These are phyloP conservation scores for Fusarium sp. DNA, from an alignment of 2,329 filamentous ascomycete species.

Conservation along the genomic window DNA sequence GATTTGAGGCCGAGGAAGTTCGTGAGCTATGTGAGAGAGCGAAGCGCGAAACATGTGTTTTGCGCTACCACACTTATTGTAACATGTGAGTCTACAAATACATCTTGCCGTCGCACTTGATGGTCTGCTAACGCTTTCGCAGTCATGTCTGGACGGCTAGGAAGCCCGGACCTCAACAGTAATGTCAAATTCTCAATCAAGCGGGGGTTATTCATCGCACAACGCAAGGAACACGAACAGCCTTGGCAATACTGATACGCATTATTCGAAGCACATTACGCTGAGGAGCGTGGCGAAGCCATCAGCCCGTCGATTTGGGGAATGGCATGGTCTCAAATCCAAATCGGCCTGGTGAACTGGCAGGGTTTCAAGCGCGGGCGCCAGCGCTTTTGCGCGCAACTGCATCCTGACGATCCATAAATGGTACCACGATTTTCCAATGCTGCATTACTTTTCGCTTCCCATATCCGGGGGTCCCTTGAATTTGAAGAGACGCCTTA, in stretches of 20 bases:
- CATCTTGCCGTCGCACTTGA: not conserved
- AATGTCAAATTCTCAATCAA: constrained; percentile 4
- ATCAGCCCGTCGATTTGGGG: not conserved
- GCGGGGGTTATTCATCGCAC: not conserved
- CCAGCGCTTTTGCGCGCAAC: constrained; percentile 4
- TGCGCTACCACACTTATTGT: constrained; percentile 76
- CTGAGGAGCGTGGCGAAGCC: not conserved
- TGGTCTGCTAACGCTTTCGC: not conserved
- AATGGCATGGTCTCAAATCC: not conserved
- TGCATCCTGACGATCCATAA: constrained; percentile 18
- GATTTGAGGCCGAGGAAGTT: constrained; percentile 66
- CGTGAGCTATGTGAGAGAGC: constrained; percentile 68
- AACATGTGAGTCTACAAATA: constrained; percentile 69
- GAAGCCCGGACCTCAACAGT: constrained; percentile 37
- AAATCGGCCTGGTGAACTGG: not conserved
- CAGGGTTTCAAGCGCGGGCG: constrained; percentile 3
- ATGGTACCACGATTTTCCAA: constrained; percentile 28
- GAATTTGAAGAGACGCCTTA: constrained; percentile 28
- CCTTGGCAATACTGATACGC: not conserved
- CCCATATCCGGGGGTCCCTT: constrained; percentile 11
- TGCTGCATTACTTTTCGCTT: constrained; percentile 20
- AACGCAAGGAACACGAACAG: not conserved
- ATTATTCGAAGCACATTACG: not conserved
- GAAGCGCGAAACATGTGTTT: constrained; percentile 72
- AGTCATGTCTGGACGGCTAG: constrained; percentile 42